phyloP scores from a whole-genome alignment of 129 eudicot genomes.

The Helianthus tuberosus region DNA sequence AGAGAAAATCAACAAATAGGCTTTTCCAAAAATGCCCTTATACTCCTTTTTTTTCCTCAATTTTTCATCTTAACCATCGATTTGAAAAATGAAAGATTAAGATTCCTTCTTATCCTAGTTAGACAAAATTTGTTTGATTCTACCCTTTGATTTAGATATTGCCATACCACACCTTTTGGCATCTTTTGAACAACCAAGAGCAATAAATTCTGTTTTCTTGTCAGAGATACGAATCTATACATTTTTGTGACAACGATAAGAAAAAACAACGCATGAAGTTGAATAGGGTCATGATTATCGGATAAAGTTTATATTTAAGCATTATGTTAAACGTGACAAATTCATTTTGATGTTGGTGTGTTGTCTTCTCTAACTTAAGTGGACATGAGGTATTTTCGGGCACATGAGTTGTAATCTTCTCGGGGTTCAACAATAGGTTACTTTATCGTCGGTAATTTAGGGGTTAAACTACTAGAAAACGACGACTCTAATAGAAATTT shows the following conservation, averaged over 20 bases:
- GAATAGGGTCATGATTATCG: neutral
- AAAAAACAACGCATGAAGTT: conserved; percentile 2
- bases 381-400: neutral
- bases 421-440: too few species aligned
- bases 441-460: too few species aligned
- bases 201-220: neutral
- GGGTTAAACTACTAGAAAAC: too few species aligned
- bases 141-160: neutral
- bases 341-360: neutral
- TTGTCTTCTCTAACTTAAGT: neutral
- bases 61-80: too few species aligned
- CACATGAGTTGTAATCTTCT: neutral
- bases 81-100: too few species aligned
- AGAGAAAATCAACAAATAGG: too few species aligned
- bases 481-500: too few species aligned
- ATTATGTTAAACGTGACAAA: conserved; percentile 8
- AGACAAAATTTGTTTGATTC: too few species aligned
- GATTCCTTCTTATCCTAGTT: too few species aligned
- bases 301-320: neutral
- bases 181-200: conserved; percentile 14
- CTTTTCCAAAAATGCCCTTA: too few species aligned
- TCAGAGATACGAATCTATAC: neutral
- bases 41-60: too few species aligned
- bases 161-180: conserved; percentile 21
- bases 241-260: neutral